These are phyloP conservation scores for Arabidopsis suecica DNA, from an alignment of 345 rosid species.

Conservation along the genomic window DNA sequence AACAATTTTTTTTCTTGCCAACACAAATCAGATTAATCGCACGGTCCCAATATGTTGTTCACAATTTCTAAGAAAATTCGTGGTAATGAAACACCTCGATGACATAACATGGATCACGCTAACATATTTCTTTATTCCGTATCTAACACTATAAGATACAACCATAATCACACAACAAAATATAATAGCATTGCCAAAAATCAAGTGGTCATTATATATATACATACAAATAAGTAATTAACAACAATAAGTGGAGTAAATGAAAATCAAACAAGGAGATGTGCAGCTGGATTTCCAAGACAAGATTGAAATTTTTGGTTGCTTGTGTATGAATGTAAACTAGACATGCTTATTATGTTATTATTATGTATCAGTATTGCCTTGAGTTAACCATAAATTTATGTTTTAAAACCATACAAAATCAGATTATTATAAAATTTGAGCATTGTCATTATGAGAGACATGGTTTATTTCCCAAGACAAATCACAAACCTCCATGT, in stretches of 20 bases:
- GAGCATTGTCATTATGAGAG: constrained; percentile 44
- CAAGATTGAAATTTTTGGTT: constrained; percentile 42
- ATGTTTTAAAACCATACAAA: background rate
- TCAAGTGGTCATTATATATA: constrained; percentile 33
- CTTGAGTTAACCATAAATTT: constrained; percentile 26
- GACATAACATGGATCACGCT: constrained; percentile 45
- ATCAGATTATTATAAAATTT: constrained; percentile 12
- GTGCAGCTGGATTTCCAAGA: constrained; percentile 41
- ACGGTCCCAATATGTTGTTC: constrained; percentile 45
- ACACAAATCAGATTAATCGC: constrained; percentile 34
- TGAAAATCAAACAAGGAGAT: constrained; percentile 28
- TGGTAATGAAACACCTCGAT: constrained; percentile 46
- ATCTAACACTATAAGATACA: background rate
- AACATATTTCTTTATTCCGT: constrained; percentile 33
- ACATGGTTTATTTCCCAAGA: constrained; percentile 47
- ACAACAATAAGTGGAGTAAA: constrained; percentile 21
- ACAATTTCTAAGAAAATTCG: constrained; percentile 44
- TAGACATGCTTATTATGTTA: constrained; percentile 43
- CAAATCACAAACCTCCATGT: constrained; percentile 49
- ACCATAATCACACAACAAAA: background rate
- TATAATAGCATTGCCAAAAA: constrained; percentile 27
- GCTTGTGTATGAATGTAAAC: constrained; percentile 45
- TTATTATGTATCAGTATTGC: constrained; percentile 26
- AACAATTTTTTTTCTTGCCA: background rate
- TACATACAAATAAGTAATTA: background rate